Evolutionary conservation across 768 basidiomycete species (phyloP).

Genomic region (Dioszegia hungarica): DNA sequence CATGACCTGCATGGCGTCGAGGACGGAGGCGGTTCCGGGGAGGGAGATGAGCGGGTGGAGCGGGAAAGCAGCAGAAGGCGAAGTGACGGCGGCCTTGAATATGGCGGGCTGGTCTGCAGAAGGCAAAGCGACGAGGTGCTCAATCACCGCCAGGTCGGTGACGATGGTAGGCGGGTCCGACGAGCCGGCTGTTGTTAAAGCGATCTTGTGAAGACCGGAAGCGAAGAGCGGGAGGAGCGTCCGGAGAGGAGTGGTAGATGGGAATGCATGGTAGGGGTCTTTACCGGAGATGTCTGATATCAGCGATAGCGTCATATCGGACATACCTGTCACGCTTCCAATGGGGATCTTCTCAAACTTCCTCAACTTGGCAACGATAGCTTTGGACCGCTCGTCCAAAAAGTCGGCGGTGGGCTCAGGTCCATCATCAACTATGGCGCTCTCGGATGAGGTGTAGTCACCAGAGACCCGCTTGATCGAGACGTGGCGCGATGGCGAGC

Average conservation of each 20-base stretch:
- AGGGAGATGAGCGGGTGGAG: constrained; percentile 34
- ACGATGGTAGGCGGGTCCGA: constrained; percentile 13
- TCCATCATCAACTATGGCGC: constrained; percentile 4
- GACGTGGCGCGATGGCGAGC: not conserved
- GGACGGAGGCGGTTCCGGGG: constrained; percentile 19
- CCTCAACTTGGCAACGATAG: constrained; percentile 8
- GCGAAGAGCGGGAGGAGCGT: constrained; percentile 28
- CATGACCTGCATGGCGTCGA: constrained; percentile 41
- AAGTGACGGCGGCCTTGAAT: constrained; percentile 11
- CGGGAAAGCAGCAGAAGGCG: constrained; percentile 7
- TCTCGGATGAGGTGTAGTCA: not conserved
- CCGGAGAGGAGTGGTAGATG: constrained; percentile 11
- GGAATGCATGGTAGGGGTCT: constrained; percentile 26
- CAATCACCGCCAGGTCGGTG: constrained; percentile 18
- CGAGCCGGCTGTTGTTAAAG: constrained; percentile 7
- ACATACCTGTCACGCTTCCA: constrained; percentile 24
- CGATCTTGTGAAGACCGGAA: constrained; percentile 30
- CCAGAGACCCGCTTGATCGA: not conserved
- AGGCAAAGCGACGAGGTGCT: constrained; percentile 18
- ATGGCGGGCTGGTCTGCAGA: constrained; percentile 7
- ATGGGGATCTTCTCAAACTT: constrained; percentile 18
- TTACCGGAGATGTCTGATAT: constrained; percentile 33
- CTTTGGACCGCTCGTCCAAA: not conserved
- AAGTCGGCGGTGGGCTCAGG: not conserved
- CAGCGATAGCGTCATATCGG: not conserved